phyloP scores from a whole-genome alignment of 2,329 filamentous ascomycete species.

The Leptosphaerulina australis region DNA sequence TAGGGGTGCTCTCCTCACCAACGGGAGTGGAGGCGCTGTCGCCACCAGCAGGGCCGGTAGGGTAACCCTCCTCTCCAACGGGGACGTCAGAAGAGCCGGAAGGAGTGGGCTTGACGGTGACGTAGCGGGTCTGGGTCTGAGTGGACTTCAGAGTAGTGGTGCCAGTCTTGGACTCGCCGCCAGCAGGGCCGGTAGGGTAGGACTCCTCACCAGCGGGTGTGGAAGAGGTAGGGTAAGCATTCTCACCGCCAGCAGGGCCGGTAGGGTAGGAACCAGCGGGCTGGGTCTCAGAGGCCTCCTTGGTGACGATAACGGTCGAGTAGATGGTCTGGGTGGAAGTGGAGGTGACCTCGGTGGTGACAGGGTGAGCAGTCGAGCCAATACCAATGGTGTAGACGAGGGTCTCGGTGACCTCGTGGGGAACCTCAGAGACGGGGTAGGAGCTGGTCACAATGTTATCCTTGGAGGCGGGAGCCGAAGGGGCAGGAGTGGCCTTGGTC shows the following conservation, averaged over 20 bases:
- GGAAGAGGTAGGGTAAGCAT: not conserved
- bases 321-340: constrained; percentile 43
- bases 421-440: constrained; percentile 35
- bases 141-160: constrained; percentile 42
- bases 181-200: constrained; percentile 20
- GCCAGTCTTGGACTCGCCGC: constrained; percentile 14
- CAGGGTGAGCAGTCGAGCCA: constrained; percentile 53
- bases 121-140: constrained; percentile 44
- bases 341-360: constrained; percentile 47
- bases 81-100: constrained; percentile 18
- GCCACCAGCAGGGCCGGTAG: constrained; percentile 22
- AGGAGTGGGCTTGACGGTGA: constrained; percentile 43
- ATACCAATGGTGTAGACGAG: constrained; percentile 52
- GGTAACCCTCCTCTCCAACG: constrained; percentile 22
- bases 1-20: constrained; percentile 22
- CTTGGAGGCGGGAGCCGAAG: constrained; percentile 20
- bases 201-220: constrained; percentile 16
- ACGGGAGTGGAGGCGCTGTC: constrained; percentile 14
- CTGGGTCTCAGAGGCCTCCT: constrained; percentile 17
- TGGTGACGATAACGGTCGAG: constrained; percentile 41
- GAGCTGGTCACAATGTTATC: constrained; percentile 23
- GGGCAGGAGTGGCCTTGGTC: constrained; percentile 21
- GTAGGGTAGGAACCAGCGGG: constrained; percentile 21
- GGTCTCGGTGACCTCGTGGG: constrained; percentile 49
- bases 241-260: not conserved